Base-by-base conservation (phyloP, 176 grass and related monocot species). In the Juncus effusus region DNA sequence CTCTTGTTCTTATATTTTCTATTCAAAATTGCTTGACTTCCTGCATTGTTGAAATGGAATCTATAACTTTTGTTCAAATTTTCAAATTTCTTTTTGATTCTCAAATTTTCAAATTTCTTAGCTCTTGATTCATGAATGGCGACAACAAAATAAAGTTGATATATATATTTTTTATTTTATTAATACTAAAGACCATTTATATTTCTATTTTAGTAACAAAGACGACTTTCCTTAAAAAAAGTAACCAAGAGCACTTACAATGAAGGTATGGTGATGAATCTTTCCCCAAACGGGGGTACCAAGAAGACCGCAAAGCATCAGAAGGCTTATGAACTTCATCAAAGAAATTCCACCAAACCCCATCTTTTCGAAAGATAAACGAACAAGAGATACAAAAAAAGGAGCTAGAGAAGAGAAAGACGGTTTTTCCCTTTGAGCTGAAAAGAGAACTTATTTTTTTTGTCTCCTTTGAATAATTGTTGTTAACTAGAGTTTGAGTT, bases 161-260 rank as follows among this genome's bases (percentile, higher is more conserved):
- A 28, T 28, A 28, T 28, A 28, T 28, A 1, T 28, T 28, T 28
- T 28, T 28, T 28, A 28, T 28, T 28, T 28, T 28, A 28, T 28
- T 28, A 28, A 28, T 28, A 28, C 19, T 28, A 28, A 28, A 28
- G 19, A 28, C 19, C 19, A 28, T 28, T 28, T 28, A 28, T 28
- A 28, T 28, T 28, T 28, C 0, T 28, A 28, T 28, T 28, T 28
- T 28, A 28, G 19, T 28, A 28, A 28, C 19, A 28, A 28, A 28
- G 19, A 28, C 44, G 1, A 47, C 0, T 6, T 6, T 47, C 4
- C 44, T 47, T 5, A 47, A 47, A 47, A 47, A 47, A 62, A 65
- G 39, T 62, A 13, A 7, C 3, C 13, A n/a, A 53, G 49, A 55
- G 41, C 38, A 79, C 76, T 79, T 63, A 79, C 76, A 28, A 79